Evolutionary conservation across 73 alveolate species (phyloP), one percentile per base, ranked within the genome.

Genomic region (Paramecium biaurelia): DNA sequence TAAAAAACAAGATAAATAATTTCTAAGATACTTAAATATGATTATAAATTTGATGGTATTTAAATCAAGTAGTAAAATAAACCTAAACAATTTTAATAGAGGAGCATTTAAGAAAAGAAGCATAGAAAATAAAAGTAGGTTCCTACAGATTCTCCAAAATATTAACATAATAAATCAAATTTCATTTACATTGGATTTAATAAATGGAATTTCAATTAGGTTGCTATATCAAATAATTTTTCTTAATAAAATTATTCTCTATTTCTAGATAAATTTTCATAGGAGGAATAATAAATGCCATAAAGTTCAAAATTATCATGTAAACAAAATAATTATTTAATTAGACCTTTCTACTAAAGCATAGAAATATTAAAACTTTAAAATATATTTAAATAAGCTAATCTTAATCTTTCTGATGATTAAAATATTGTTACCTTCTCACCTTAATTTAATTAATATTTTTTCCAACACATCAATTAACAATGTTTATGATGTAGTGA

Each of bases 281-380:
- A 32, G 7, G 47, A 74, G 4, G 41, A 21, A 38, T 35, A 21
- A 37, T 43, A 74, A 7, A 30, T 58, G 15, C 87, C 87, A 32
- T 32, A 74, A 12, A 74, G 35, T 74, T 74, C 87, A 34, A 30
- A 74, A 37, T 74, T 32, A 74, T 74, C 87, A 38, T 74, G 87
- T 6, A 74, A 38, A 8, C 87, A 32, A 74, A 74, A 74, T 15
- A 74, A 14, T 38, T 74, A 38, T 30, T 24, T 74, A 15, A 74
- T 43, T 14, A 74, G 28, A 21, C 38, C n/a, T 74, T 74, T 74
- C 2, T 32, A 15, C 18, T 14, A 1, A n/a, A 74, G 58, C 2
- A 21, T 15, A 6, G 41, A n/a, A 1, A 74, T 30, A 34, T 35
- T 34, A 38, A 74, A 32, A 15, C 18, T 28, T 30, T 74, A 21